Conservation (phyloP, 2,329 filamentous ascomycete species). For the Colletotrichum tanaceti region DNA sequence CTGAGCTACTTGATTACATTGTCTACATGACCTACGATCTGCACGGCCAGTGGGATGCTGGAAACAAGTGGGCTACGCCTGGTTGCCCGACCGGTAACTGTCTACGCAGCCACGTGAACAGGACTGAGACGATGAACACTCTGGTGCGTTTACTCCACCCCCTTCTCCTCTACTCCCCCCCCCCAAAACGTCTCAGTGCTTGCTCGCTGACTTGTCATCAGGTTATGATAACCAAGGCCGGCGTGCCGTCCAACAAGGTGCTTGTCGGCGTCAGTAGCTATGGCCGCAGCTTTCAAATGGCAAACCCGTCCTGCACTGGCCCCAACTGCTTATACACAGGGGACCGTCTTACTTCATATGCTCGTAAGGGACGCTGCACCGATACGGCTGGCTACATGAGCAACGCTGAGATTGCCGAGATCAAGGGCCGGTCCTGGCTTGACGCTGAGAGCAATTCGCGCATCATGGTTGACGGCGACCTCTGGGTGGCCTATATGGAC, state of each 20-base stretch:
- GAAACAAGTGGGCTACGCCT: conserved; percentile 45
- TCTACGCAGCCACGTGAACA: conserved; percentile 51
- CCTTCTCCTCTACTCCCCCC: too few species aligned
- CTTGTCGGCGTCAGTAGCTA: conserved; percentile 49
- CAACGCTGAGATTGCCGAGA: conserved; percentile 45
- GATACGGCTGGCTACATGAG: conserved; percentile 47
- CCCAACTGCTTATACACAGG: conserved; percentile 46
- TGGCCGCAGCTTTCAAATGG: conserved; percentile 51
- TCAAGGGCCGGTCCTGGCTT: conserved; percentile 1
- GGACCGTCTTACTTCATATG: conserved; percentile 38
- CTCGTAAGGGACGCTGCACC: conserved; percentile 46
- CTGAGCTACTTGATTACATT: conserved; percentile 43
- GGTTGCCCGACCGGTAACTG: conserved; percentile 49
- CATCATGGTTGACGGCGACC: conserved; percentile 32
- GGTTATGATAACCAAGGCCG: conserved; percentile 49
- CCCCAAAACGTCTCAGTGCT: too few species aligned
- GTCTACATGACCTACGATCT: conserved; percentile 42
- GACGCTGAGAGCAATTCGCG: conserved; percentile 20
- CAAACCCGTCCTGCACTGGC: conserved; percentile 44
- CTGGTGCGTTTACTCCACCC: conserved; percentile 36
- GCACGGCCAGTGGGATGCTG: conserved; percentile 42
- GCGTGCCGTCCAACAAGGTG: conserved; percentile 47
- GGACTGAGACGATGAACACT: conserved; percentile 50
- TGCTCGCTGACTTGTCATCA: too few species aligned
- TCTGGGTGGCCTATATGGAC: conserved; percentile 49